These are phyloP conservation scores for Arthonia radiata DNA, from an alignment of 495 filamentous ascomycete genomes.

Conservation along the genomic window DNA sequence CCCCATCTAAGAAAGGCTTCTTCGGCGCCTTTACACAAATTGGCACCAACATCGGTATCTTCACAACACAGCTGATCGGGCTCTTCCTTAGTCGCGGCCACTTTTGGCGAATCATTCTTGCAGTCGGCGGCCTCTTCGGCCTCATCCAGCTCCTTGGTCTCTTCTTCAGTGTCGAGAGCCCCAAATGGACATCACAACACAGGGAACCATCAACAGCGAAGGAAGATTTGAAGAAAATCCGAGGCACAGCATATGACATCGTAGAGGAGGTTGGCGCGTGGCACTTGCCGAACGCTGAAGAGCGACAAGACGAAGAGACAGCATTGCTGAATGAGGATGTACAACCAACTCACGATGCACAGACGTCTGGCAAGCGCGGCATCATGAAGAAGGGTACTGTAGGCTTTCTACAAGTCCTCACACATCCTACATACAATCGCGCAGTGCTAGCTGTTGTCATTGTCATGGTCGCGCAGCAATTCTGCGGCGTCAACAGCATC, in stretches of 20 bases:
- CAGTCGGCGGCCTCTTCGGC: slow-evolving; percentile 42
- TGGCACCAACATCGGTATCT: slow-evolving; percentile 81
- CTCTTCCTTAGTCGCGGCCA: slow-evolving; percentile 59
- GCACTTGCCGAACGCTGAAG: slow-evolving; percentile 7
- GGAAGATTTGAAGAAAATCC: slow-evolving; percentile 42
- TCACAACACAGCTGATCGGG: slow-evolving; percentile 59
- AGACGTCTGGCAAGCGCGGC: slow-evolving; percentile 11
- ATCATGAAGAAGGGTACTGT: slow-evolving; percentile 20
- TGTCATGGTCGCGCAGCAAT: slow-evolving; percentile 81
- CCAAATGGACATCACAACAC: slow-evolving; percentile 55
- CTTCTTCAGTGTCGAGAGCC: slow-evolving; percentile 55
- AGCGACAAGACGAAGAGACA: slow-evolving; percentile 16
- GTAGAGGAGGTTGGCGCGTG: slow-evolving; percentile 44
- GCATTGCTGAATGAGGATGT: slow-evolving; percentile 14
- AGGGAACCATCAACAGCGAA: slow-evolving; percentile 34
- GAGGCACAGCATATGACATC: slow-evolving; percentile 42
- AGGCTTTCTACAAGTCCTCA: slow-evolving; percentile 40
- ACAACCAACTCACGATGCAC: slow-evolving; percentile 4
- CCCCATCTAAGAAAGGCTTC: slow-evolving; percentile 49
- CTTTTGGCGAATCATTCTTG: slow-evolving; percentile 66
- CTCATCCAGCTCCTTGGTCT: slow-evolving; percentile 38
- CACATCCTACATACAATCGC: slow-evolving; percentile 39
- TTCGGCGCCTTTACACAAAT: slow-evolving; percentile 86
- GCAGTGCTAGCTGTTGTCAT: slow-evolving; percentile 67
- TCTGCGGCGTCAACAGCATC: slow-evolving; percentile 73